phyloP scores from a whole-genome alignment of 2,329 filamentous ascomycete species.

The Pseudocercospora macadamiae region DNA sequence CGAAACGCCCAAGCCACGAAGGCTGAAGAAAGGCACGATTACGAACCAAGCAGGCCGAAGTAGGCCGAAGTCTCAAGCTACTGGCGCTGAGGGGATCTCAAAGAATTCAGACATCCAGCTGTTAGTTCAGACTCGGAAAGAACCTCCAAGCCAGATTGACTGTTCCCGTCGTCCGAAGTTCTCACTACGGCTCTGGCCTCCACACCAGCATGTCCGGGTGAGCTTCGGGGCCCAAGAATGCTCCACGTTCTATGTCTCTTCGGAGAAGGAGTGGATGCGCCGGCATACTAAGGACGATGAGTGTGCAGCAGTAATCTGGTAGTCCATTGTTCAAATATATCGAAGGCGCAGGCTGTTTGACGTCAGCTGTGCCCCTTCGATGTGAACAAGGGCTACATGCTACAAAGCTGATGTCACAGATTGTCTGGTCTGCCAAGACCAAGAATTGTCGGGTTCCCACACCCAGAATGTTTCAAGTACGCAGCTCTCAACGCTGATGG shows the following conservation, averaged over 20 bases:
- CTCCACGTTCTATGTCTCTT: not conserved
- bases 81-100: not conserved
- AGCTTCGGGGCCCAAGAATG: constrained; percentile 2
- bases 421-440: too few relatives aligned
- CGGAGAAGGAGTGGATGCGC: not conserved
- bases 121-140: too few relatives aligned
- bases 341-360: too few relatives aligned
- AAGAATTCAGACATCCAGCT: not conserved
- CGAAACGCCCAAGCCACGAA: not conserved
- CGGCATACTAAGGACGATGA: too few relatives aligned
- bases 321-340: too few relatives aligned
- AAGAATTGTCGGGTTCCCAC: too few relatives aligned
- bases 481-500: too few relatives aligned
- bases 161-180: not conserved
- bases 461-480: too few relatives aligned
- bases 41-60: not conserved
- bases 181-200: not conserved
- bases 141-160: not conserved
- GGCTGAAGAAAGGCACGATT: not conserved
- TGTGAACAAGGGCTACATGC: too few relatives aligned
- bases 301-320: too few relatives aligned
- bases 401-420: too few relatives aligned
- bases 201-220: constrained; percentile 3
- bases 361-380: too few relatives aligned
- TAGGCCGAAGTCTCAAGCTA: not conserved